Percentiles rank a stretch among this genome's conserved stretches.
phyloP scores from a whole-genome alignment of 2,329 filamentous ascomycete genomes.

The Aspergillus nomiae region DNA sequence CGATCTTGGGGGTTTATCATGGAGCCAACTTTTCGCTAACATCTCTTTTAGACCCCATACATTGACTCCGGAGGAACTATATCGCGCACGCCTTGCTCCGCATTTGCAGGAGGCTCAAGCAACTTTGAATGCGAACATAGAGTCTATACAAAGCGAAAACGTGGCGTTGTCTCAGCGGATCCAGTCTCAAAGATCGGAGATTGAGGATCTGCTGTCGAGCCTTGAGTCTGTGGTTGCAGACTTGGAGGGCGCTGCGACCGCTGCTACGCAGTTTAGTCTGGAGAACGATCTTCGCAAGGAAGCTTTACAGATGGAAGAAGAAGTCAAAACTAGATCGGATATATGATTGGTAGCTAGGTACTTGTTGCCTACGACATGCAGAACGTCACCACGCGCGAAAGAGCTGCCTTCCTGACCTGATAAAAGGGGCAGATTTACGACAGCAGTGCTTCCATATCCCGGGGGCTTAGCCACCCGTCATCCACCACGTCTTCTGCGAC shows the following conservation, averaged over 20 bases:
- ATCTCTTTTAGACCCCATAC: constrained; percentile 55
- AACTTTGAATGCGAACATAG: constrained; percentile 53
- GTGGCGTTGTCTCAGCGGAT: constrained; percentile 54
- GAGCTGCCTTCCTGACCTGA: background rate
- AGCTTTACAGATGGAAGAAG: constrained; percentile 46
- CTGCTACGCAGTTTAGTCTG: constrained; percentile 42
- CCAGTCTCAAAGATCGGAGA: constrained; percentile 57
- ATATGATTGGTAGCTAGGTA: constrained; percentile 22
- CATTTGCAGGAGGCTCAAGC: constrained; percentile 55
- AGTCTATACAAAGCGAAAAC: constrained; percentile 55
- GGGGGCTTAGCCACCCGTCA: constrained; percentile 50
- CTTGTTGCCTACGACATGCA: background rate
- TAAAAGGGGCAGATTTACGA: constrained; percentile 23
- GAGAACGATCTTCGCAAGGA: constrained; percentile 44
- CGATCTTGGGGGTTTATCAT: background rate
- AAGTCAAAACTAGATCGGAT: constrained; percentile 35
- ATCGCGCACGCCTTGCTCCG: constrained; percentile 61
- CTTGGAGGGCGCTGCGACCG: constrained; percentile 53
- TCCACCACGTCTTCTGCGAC: constrained; percentile 56
- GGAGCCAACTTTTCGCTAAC: background rate
- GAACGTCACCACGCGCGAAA: background rate
- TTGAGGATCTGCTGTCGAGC: constrained; percentile 55
- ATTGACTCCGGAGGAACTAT: constrained; percentile 57
- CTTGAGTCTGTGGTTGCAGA: constrained; percentile 60
- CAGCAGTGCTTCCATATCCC: constrained; percentile 35